Conservation (phyloP, 176 grass and related monocot species). For the Olyra latifolia region DNA sequence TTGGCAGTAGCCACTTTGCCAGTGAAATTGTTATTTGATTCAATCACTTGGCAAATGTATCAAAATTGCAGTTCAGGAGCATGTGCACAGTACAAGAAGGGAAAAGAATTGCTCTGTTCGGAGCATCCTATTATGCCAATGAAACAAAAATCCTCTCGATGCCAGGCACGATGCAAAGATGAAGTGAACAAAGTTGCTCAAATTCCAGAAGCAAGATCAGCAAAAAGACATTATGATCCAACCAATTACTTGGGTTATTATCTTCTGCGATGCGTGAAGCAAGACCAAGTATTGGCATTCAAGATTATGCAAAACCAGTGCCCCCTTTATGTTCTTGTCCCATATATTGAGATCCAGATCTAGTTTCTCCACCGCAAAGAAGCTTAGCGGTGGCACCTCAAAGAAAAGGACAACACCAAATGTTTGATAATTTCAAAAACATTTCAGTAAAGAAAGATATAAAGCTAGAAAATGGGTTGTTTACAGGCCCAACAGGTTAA, state of each 20-base stretch:
- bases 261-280: neutral
- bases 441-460: neutral
- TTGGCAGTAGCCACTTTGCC: neutral
- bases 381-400: neutral
- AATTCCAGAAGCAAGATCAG: neutral
- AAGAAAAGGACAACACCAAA: neutral
- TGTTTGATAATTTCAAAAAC: neutral
- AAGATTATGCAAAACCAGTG: neutral
- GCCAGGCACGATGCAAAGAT: neutral
- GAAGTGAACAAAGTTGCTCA: conserved; percentile 20
- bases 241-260: neutral
- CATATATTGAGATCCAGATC: neutral
- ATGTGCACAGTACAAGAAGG: neutral
- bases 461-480: neutral
- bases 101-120: neutral
- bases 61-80: neutral
- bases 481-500: neutral
- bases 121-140: conserved; percentile 5
- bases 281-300: neutral
- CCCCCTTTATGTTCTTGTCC: neutral
- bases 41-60: neutral
- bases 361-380: neutral
- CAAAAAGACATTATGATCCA: neutral
- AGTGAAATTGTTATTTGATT: neutral
- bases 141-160: conserved; percentile 1